phyloP scores from a whole-genome alignment of 2,329 filamentous ascomycete species.

The Botrytis fragariae region DNA sequence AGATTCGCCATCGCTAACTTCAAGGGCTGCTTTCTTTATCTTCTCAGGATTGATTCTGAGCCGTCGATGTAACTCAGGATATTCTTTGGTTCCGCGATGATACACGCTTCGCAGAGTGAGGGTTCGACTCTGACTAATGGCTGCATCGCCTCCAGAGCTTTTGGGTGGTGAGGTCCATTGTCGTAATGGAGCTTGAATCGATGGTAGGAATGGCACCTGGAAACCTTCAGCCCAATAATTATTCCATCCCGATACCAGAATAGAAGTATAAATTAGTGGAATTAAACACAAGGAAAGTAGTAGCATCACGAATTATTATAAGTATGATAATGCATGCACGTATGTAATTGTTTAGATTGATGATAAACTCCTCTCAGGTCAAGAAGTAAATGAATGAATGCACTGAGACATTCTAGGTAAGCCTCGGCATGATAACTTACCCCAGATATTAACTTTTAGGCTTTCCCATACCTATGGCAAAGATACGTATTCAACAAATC shows the following conservation, averaged over 20 bases:
- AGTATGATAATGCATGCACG: neutral
- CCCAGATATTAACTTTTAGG: neutral
- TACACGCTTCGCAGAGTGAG: conserved; percentile 19
- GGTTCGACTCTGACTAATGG: conserved; percentile 4
- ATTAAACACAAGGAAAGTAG: conserved; percentile 13
- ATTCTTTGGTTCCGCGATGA: conserved; percentile 17
- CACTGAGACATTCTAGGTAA: neutral
- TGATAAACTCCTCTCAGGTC: neutral
- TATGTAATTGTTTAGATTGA: conserved; percentile 3
- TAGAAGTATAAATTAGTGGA: conserved; percentile 1
- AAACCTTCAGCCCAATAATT: conserved; percentile 9
- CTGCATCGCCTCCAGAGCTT: neutral
- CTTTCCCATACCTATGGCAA: neutral
- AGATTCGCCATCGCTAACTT: neutral
- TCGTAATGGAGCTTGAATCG: conserved; percentile 3
- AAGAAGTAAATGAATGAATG: neutral
- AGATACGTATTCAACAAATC: neutral
- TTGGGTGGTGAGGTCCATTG: conserved; percentile 9
- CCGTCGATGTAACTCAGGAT: conserved; percentile 18
- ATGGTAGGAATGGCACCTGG: conserved; percentile 13
- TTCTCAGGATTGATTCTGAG: conserved; percentile 17
- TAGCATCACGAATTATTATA: conserved; percentile 18
- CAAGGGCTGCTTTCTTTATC: conserved; percentile 3
- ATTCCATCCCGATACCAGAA: conserved; percentile 15
- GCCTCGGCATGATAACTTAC: conserved; percentile 12